Base-by-base conservation (phyloP, 2,329 filamentous ascomycete genomes). In the Orbilia blumenaviensis region DNA sequence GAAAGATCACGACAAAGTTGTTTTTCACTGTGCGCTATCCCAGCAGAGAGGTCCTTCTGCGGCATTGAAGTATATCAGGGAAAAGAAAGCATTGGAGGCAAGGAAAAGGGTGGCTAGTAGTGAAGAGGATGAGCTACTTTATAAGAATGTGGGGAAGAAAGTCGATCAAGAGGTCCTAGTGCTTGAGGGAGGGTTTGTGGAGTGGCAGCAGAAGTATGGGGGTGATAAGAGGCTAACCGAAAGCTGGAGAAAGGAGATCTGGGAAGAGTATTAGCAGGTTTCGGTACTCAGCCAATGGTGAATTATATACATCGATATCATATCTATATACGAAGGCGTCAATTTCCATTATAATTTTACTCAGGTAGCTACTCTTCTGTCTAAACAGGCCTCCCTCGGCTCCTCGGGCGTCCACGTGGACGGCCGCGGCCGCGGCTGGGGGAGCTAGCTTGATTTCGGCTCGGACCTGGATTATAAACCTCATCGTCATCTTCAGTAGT, bases 1-100 rank as follows among this genome's bases (percentile, higher is more conserved):
- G 54, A 85, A 89, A 78, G 89, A 90, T 81, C 93, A 93, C 83
- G 88, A 95, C 67, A 90, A 87, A 9, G 93, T 99, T 12, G 88
- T 99, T 0, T 99, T 99, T 83, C 95, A 99, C 84, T 99, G 95
- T 83, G 91, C 92, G 16, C 85, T 98, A 66, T 94, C 91, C 79
- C 95, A 98, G 85, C 91, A 97, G 84, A 87, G 95, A 0, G 95
- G 95, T 0, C 95, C 95, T 0, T 88, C 88, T 60, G 93, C 94
- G 2, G 95, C 95, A 2, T 84, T 97, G 79, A 86, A 87, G 80
- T 98, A 97, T 82, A 79, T 94, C 76, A 85, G 91, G 36, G 29
- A 29, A 10, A 91, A 93, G 84, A 86, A 89, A 52, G 89, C 91
- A 2, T 36, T 64, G 10, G 64, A 69, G 9, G 38, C 62, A 25